These are phyloP conservation scores for Trypanosoma conorhini DNA, from an alignment of 208 protist genomes.

Conservation along the genomic window DNA sequence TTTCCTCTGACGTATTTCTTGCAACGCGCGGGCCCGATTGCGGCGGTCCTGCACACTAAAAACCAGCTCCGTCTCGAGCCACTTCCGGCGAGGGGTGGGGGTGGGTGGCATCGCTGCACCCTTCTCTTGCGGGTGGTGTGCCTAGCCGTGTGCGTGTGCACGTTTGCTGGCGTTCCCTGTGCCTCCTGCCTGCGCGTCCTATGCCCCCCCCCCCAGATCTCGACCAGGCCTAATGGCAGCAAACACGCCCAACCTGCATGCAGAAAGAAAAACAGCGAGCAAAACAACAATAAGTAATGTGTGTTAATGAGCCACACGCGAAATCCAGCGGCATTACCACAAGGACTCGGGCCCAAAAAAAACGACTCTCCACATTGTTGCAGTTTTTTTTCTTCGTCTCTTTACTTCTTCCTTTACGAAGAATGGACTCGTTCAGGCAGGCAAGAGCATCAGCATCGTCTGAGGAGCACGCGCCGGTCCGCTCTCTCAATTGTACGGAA, in stretches of 20 bases:
- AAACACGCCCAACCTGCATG: background rate
- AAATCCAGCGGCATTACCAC: background rate
- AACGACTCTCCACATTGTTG: background rate
- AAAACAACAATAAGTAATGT: conserved; percentile 8
- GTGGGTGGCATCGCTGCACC: background rate
- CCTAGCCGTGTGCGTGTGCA: background rate
- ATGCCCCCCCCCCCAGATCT: background rate
- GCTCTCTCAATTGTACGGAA: background rate
- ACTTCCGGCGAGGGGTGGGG: conserved; percentile 3
- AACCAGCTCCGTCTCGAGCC: conserved; percentile 21
- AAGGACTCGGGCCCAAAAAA: conserved; percentile 1
- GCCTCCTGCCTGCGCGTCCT: background rate
- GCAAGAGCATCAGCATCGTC: background rate
- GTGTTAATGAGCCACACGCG: no score
- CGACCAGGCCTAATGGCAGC: background rate
- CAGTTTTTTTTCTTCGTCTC: conserved; percentile 4
- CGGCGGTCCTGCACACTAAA: conserved; percentile 75
- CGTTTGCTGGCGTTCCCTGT: background rate
- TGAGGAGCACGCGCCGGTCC: background rate
- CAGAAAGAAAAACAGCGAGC: conserved; percentile 14
- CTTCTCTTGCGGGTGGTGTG: background rate
- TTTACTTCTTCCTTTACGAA: conserved; percentile 2
- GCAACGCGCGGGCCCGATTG: conserved; percentile 51
- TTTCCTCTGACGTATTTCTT: conserved; percentile 50
- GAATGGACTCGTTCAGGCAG: background rate